phyloP scores from a whole-genome alignment of 257 asterid genomes.

The Buddleja alternifolia region DNA sequence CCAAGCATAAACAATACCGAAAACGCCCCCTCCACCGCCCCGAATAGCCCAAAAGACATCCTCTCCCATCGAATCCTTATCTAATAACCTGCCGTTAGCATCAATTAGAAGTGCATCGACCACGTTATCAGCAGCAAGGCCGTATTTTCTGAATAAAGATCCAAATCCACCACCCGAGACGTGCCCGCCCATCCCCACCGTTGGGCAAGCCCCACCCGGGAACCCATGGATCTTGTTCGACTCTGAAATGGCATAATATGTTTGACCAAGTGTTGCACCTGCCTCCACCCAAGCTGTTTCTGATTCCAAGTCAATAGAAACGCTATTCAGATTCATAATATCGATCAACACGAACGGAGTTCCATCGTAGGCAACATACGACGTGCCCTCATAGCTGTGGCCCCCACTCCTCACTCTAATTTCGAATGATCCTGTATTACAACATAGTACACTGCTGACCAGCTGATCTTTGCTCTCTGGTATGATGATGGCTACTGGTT shows the following conservation, averaged over 20 bases:
- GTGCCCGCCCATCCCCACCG: neutral
- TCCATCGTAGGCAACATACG: constrained; percentile 41
- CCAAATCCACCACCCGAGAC: constrained; percentile 24
- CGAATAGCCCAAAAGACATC: constrained; percentile 17
- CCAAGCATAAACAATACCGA: constrained; percentile 20
- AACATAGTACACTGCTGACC: constrained; percentile 44
- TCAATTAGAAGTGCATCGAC: constrained; percentile 4
- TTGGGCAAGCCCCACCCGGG: constrained; percentile 10
- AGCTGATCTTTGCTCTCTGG: constrained; percentile 62
- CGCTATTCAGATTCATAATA: constrained; percentile 49
- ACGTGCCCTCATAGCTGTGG: constrained; percentile 80
- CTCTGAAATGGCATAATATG: no score
- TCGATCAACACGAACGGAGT: constrained; percentile 60
- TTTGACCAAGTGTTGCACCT: constrained; percentile 35
- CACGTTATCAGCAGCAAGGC: constrained; percentile 23
- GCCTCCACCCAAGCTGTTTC: constrained; percentile 70
- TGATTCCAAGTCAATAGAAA: constrained; percentile 46
- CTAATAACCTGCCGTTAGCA: constrained; percentile 7
- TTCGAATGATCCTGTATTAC: constrained; percentile 43
- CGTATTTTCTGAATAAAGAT: constrained; percentile 11
- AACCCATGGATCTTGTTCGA: neutral
- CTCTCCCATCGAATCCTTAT: neutral
- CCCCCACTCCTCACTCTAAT: constrained; percentile 79
- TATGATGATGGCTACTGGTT: constrained; percentile 60
- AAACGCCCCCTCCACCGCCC: constrained; percentile 22